A percentile compares a stretch with the other conserved stretches of the same genome.
phyloP scores from a whole-genome alignment of 179 eudicot species.

The Heliamphora pulchella region DNA sequence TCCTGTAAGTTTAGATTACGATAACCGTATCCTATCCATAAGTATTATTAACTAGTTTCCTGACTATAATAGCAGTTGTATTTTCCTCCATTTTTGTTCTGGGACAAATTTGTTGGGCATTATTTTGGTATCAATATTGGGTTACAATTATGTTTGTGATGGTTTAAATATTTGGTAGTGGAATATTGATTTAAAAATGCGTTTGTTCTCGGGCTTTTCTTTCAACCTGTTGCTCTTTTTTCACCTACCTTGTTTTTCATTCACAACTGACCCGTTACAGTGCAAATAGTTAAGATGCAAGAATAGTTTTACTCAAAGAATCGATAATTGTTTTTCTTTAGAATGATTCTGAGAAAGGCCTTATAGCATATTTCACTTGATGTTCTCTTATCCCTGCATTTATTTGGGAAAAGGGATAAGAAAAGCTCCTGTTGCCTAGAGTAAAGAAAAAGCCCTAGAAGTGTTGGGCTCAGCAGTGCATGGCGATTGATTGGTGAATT shows the following conservation, averaged over 20 bases:
- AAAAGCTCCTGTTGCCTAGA: neutral
- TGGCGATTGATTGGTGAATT: slow-evolving; percentile 5
- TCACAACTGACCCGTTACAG: neutral
- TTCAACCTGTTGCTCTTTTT: neutral
- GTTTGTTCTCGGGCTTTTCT: neutral
- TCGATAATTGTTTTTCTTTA: neutral
- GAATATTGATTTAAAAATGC: neutral
- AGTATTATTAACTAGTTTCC: neutral
- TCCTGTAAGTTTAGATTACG: slow-evolving; percentile 31
- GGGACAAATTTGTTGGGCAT: neutral
- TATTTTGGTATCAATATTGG: neutral
- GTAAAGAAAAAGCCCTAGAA: neutral
- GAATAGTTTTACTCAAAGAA: neutral
- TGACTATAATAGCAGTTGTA: neutral
- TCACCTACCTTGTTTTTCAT: neutral
- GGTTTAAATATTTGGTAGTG: neutral
- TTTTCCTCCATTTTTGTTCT: neutral
- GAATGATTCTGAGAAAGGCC: neutral
- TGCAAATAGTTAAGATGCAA: neutral
- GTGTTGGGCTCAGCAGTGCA: neutral
- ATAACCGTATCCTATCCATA: neutral
- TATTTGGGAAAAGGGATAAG: neutral
- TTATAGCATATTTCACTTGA: slow-evolving; percentile 1
- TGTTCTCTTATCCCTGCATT: neutral
- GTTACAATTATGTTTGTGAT: neutral